Conservation (phyloP, 228 moss, liverwort and hornwort genomes). For the Sphagnum fallax region DNA sequence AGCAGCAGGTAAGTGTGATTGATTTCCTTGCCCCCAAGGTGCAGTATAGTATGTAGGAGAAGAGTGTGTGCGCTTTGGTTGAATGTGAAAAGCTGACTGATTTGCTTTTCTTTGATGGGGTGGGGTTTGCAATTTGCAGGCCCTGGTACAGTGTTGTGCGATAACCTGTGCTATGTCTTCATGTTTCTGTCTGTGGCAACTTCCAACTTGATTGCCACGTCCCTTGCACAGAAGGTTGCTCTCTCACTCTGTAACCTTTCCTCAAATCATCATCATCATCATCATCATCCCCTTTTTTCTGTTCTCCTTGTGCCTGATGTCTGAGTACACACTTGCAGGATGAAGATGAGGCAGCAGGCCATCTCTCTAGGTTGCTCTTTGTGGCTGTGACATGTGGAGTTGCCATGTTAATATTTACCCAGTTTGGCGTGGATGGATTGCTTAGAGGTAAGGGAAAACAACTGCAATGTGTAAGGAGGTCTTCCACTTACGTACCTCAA, state of each 20-base stretch:
- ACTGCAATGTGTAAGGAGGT: too few species aligned
- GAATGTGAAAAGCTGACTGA: too few species aligned
- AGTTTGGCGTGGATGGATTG: constrained; percentile 49
- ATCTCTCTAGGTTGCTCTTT: constrained; percentile 78
- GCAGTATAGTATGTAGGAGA: too few species aligned
- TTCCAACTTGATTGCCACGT: constrained; percentile 58
- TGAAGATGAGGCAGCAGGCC: constrained; percentile 67
- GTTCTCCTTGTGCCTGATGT: too few species aligned
- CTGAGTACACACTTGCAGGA: constrained; percentile 21
- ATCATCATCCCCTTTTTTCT: too few species aligned
- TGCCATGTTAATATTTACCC: constrained; percentile 47
- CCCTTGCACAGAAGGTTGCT: constrained; percentile 47
- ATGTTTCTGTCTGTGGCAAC: constrained; percentile 62
- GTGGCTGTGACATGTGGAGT: constrained; percentile 68
- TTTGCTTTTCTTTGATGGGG: too few species aligned
- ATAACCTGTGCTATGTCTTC: constrained; percentile 54
- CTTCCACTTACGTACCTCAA: too few species aligned
- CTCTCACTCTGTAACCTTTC: not conserved
- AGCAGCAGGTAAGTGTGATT: too few species aligned
- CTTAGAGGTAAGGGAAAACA: constrained; percentile 45
- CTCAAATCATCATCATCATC: too few species aligned
- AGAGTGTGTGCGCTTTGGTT: too few species aligned
- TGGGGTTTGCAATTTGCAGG: constrained; percentile 6
- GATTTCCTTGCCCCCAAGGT: too few species aligned
- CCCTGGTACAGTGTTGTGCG: constrained; percentile 53